phyloP scores from a whole-genome alignment of 2,329 filamentous ascomycete genomes.

The Botrytis elliptica region DNA sequence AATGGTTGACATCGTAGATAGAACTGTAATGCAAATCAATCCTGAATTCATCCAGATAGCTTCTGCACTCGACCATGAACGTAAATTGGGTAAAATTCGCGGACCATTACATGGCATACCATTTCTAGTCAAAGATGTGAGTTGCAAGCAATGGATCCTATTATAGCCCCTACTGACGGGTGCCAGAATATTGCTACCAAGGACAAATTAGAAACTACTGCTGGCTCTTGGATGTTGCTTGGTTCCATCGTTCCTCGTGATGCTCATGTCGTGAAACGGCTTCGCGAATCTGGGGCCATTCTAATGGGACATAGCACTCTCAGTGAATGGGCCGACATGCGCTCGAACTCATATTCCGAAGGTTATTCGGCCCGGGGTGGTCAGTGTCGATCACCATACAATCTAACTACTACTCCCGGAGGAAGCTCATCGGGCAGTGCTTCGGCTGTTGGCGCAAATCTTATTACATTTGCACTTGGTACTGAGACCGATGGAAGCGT shows the following conservation, averaged over 20 bases:
- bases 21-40: constrained; percentile 64
- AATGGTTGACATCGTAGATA: constrained; percentile 30
- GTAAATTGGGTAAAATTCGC: constrained; percentile 54
- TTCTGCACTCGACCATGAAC: constrained; percentile 57
- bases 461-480: constrained; percentile 63
- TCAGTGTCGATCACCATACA: constrained; percentile 65
- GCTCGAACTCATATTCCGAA: constrained; percentile 64
- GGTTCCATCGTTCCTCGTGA: constrained; percentile 68
- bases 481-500: constrained; percentile 74
- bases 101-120: constrained; percentile 73
- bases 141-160: not conserved
- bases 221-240: constrained; percentile 65
- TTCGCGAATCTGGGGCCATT: constrained; percentile 61
- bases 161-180: not conserved
- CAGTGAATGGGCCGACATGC: constrained; percentile 74
- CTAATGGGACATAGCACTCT: constrained; percentile 70
- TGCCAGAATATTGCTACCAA: constrained; percentile 59
- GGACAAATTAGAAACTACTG: constrained; percentile 72
- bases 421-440: constrained; percentile 68
- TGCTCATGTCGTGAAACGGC: constrained; percentile 58
- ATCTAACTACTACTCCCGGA: constrained; percentile 65
- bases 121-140: constrained; percentile 66
- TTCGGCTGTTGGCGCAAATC: constrained; percentile 62
- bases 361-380: constrained; percentile 65
- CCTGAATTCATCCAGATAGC: constrained; percentile 66